phyloP scores from a whole-genome alignment of 805 yeast species.

The Yarrowia divulgata region DNA sequence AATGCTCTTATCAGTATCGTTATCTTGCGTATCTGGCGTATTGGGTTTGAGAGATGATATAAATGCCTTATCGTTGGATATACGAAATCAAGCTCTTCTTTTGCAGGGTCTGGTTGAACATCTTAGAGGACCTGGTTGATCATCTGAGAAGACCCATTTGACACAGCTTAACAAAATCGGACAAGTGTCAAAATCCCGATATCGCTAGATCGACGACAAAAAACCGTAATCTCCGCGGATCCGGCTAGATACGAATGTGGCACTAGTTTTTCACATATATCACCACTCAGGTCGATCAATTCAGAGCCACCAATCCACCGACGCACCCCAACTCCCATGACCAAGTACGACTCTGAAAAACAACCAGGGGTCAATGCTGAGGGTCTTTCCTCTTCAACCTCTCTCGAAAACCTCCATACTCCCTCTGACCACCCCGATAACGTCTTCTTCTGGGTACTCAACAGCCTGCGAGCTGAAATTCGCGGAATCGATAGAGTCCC shows the following conservation, averaged over 20 bases:
- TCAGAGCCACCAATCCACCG: conserved; percentile 15
- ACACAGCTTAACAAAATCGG: no score
- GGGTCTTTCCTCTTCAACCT: conserved; percentile 27
- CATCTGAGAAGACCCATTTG: no score
- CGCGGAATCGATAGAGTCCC: conserved; percentile 84
- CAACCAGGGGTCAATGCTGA: conserved; percentile 30
- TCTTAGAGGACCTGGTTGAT: no score
- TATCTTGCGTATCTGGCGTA: not conserved
- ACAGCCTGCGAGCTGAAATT: conserved; percentile 54
- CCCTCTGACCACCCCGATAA: conserved; percentile 16
- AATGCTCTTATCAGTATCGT: no score
- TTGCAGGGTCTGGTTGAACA: no score
- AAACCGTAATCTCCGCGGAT: no score
- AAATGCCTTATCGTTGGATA: conserved; percentile 6
- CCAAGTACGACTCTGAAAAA: conserved; percentile 40
- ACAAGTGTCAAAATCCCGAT: no score
- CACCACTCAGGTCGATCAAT: conserved; percentile 22
- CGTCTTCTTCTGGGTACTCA: conserved; percentile 13
- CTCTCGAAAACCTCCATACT: conserved; percentile 9
- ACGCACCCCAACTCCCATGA: conserved; percentile 18
- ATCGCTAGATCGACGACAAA: no score
- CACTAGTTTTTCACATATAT: not conserved
- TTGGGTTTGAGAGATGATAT: not conserved
- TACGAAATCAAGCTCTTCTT: no score
- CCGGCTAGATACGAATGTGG: no score